Percentiles rank a stretch among this genome's conserved stretches.
Evolutionary conservation across 257 asterid species (phyloP).

Genomic region (Rhazya stricta): DNA sequence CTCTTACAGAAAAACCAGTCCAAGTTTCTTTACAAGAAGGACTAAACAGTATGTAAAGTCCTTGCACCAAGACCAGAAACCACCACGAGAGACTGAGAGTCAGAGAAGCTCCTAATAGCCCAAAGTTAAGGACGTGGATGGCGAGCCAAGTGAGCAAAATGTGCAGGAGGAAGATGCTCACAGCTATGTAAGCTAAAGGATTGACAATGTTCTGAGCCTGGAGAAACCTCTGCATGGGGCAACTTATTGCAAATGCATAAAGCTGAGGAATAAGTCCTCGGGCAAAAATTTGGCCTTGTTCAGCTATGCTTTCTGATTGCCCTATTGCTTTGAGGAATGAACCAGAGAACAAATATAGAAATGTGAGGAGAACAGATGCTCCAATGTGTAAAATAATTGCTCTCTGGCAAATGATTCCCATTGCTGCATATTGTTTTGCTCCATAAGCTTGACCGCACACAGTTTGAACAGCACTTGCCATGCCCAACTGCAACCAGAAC

Average conservation of each 20-base stretch:
- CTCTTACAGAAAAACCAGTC: slow-evolving; percentile 27
- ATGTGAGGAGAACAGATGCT: slow-evolving; percentile 23
- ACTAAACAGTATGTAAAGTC: slow-evolving; percentile 21
- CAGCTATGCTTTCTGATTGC: slow-evolving; percentile 26
- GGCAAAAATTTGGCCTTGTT: slow-evolving; percentile 23
- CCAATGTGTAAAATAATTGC: slow-evolving; percentile 25
- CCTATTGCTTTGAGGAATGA: slow-evolving; percentile 24
- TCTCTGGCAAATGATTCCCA: slow-evolving; percentile 35
- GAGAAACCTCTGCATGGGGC: slow-evolving; percentile 33
- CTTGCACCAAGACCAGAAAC: slow-evolving; percentile 27
- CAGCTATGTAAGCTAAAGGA: slow-evolving; percentile 30
- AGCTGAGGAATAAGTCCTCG: slow-evolving; percentile 24
- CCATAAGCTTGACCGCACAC: slow-evolving; percentile 38
- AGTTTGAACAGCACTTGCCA: slow-evolving; percentile 36
- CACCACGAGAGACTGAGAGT: slow-evolving; percentile 31
- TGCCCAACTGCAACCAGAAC: slow-evolving; percentile 21
- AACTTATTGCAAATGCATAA: slow-evolving; percentile 32
- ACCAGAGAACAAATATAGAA: slow-evolving; percentile 28
- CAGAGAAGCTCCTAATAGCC: slow-evolving; percentile 26
- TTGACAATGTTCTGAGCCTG: slow-evolving; percentile 36
- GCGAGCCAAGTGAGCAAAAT: slow-evolving; percentile 28
- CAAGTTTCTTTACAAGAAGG: slow-evolving; percentile 30
- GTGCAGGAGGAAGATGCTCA: slow-evolving; percentile 23
- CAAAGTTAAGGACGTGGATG: slow-evolving; percentile 20
- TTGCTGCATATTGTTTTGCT: slow-evolving; percentile 26